Evolutionary conservation across 352 stramenopile species (phyloP), one percentile per base, ranked within the genome.

Genomic region (Stramenopiles sp.): DNA sequence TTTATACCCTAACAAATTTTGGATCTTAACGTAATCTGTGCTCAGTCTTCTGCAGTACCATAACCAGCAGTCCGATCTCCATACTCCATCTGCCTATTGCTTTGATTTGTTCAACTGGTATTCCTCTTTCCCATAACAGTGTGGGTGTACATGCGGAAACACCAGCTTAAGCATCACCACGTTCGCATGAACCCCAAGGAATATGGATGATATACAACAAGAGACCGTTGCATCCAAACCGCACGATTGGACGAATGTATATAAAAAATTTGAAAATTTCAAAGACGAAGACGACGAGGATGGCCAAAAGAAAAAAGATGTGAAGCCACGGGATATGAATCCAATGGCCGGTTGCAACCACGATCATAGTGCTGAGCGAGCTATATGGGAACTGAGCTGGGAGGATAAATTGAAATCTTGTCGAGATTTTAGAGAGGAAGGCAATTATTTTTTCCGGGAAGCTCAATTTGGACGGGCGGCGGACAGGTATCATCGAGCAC

Each of bases 201-300:
- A n/a, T n/a, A n/a, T n/a, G n/a, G n/a, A n/a, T n/a, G n/a, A n/a
- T n/a, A n/a, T n/a, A n/a, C n/a, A n/a, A n/a, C n/a, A n/a, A n/a
- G n/a, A n/a, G n/a, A n/a, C n/a, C n/a, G n/a, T n/a, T n/a, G n/a
- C n/a, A n/a, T 71, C 55, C 22, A 22, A 71, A 71, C 27, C 55
- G 55, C 31, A 78, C 22, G 71, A 78, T 78, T 78, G 71, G 71
- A 78, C 30, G 8, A 33, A 31, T 78, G 14, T 31, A 33, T 78
- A 78, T 78, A 78, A 33, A 78, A 78, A 78, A 78, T 78, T 78
- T 78, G 71, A 78, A 14, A 33, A 33, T 78, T 33, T 33, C 4
- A 33, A 78, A 33, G 71, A 78, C 8, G 71, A 78, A 14, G 31
- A 78, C 14, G 71, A 31, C 22, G 30, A 33, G 4, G 8, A 14